Evolutionary conservation across 2,329 filamentous ascomycete species (phyloP), one percentile per base, ranked within the genome.

Genomic region (Curvularia sp.): DNA sequence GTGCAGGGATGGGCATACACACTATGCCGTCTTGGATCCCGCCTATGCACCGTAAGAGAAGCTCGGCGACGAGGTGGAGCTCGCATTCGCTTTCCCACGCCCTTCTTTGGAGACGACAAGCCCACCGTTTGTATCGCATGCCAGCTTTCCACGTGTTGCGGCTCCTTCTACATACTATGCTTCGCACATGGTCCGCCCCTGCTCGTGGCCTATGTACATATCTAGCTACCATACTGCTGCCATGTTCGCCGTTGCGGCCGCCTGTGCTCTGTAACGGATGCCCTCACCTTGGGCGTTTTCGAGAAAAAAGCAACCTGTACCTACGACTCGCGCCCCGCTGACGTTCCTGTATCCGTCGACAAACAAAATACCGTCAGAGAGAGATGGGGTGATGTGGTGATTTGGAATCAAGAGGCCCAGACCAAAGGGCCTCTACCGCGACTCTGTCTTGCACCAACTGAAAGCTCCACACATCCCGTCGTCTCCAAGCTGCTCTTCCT

Each of bases 51-150:
- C 19, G 36, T 21, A 46, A 27, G 12, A 43, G 18, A 18, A 42
- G 30, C 15, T 45, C 28, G 7, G 21, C 50, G 23, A 23, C 15
- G 15, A 23, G 19, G 45, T 49, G 49, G 36, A 55, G 32, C 51
- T 67, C 64, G 63, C 51, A 42, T 66, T 66, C 59, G 63, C 42
- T 12, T 61, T 64, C 42, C 9, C 3, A 1, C n/a, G 7, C 27
- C 27, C 13, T 5, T 3, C 10, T 1, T 4, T 47, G 27, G 27
- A n/a, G 13, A 25, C 18, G 2, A 18, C n/a, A n/a, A 1, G 43
- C 18, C 28, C 28, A 21, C 28, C 41, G 25, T 43, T 25, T 43
- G 13, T 23, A 27, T 12, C 15, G 18, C 41, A 9, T 42, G 13
- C 23, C 39, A 13, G 21, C 19, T 21, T 15, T 43, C 41, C 23